Conservation (phyloP, 257 asterid species). For the Nicotiana obtusifolia region DNA sequence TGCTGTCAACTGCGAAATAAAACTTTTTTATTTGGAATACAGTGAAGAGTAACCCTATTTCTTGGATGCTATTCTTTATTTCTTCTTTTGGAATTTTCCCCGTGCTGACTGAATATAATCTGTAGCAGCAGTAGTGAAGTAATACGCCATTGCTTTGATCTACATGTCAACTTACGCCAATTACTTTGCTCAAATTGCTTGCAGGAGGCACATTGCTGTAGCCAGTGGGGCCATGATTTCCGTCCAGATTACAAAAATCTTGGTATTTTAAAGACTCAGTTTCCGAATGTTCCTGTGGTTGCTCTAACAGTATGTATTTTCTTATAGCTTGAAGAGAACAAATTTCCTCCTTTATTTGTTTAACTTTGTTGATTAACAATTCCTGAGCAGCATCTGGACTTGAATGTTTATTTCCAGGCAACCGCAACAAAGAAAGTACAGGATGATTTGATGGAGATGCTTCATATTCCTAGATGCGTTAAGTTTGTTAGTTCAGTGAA, state of each 20-base stretch:
- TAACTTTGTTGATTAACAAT: neutral
- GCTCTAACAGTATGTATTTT: constrained; percentile 76
- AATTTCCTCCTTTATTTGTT: constrained; percentile 1
- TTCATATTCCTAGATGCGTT: constrained; percentile 67
- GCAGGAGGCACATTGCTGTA: constrained; percentile 99
- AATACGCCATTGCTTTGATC: neutral
- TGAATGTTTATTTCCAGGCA: constrained; percentile 42
- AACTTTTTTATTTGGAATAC: neutral
- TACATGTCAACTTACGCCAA: neutral
- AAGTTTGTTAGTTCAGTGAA: constrained; percentile 90
- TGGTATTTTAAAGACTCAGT: constrained; percentile 95
- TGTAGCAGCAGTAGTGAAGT: neutral
- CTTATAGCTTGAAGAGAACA: constrained; percentile 10
- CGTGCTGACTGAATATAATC: neutral
- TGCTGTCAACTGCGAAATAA: neutral
- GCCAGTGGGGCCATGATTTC: constrained; percentile 99
- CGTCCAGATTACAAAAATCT: constrained; percentile 98
- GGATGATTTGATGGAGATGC: constrained; percentile 88
- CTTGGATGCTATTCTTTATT: neutral
- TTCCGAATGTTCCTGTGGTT: constrained; percentile 84
- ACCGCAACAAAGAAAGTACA: constrained; percentile 94
- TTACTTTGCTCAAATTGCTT: constrained; percentile 5
- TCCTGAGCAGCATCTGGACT: neutral
- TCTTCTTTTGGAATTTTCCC: neutral
- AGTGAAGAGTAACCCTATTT: neutral